These are phyloP conservation scores for Thalassia testudinum DNA, from an alignment of 116 monocot genomes.

Conservation along the genomic window DNA sequence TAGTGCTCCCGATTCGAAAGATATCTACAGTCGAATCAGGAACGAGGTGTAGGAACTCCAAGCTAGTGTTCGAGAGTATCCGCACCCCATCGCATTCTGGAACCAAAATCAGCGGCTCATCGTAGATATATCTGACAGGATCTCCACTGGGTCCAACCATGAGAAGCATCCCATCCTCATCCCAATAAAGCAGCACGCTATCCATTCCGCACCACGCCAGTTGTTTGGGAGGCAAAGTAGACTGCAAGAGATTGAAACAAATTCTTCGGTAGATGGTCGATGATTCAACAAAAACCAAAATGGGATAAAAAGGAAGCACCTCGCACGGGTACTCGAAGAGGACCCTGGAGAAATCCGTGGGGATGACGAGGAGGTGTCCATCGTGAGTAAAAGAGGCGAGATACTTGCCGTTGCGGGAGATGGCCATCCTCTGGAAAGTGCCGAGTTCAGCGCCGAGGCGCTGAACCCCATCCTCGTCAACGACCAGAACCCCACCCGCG, in stretches of 20 bases:
- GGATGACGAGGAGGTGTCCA: slow-evolving; percentile 65
- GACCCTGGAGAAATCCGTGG: slow-evolving; percentile 70
- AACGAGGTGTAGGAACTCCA: slow-evolving; percentile 93
- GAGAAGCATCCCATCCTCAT: slow-evolving; percentile 71
- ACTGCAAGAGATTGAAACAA: slow-evolving; percentile 30
- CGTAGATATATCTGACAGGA: slow-evolving; percentile 73
- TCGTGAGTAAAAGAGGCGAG: slow-evolving; percentile 78
- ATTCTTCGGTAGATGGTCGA: neutral
- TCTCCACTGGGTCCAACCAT: slow-evolving; percentile 95
- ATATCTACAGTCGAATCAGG: slow-evolving; percentile 94
- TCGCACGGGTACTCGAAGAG: slow-evolving; percentile 74
- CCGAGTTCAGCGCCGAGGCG: slow-evolving; percentile 48
- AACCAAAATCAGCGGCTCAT: slow-evolving; percentile 81
- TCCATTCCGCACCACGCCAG: slow-evolving; percentile 97
- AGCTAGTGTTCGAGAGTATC: slow-evolving; percentile 78
- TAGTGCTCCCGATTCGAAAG: slow-evolving; percentile 88
- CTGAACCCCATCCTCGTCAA: slow-evolving; percentile 82
- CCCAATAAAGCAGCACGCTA: slow-evolving; percentile 97
- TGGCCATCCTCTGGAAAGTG: slow-evolving; percentile 70
- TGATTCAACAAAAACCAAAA: neutral
- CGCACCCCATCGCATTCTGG: slow-evolving; percentile 96
- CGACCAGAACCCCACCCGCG: slow-evolving; percentile 41
- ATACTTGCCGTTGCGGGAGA: slow-evolving; percentile 68
- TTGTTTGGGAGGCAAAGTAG: slow-evolving; percentile 78
- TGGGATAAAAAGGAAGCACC: slow-evolving; percentile 16